A percentile compares a stretch with the other conserved stretches of the same genome.
These are phyloP conservation scores for Ascoidea tarda DNA, from an alignment of 805 yeast species.

Conservation along the genomic window DNA sequence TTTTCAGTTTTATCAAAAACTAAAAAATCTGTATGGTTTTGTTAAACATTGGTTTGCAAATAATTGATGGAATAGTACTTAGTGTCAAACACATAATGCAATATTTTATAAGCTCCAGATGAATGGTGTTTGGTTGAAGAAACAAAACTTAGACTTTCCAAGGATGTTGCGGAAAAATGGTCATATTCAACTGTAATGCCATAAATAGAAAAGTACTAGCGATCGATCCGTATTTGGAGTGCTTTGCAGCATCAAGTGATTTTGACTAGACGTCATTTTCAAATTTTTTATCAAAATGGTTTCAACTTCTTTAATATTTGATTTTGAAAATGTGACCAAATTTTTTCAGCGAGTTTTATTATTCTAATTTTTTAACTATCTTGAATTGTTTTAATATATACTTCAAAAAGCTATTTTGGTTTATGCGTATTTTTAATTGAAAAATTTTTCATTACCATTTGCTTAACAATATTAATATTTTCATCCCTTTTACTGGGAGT, in stretches of 20 bases:
- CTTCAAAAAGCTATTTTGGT: background rate
- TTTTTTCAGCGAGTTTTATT: too few relatives aligned
- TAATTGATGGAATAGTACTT: background rate
- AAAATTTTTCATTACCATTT: background rate
- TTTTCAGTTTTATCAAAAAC: background rate
- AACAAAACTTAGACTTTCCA: background rate
- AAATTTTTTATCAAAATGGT: background rate
- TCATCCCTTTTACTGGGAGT: background rate
- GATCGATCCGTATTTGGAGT: constrained; percentile 1
- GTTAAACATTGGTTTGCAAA: too few relatives aligned
- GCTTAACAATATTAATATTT: background rate
- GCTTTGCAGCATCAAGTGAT: background rate
- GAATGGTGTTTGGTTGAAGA: background rate
- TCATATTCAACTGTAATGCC: constrained; percentile 6
- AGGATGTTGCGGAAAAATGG: background rate
- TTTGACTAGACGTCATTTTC: background rate
- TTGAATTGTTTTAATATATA: too few relatives aligned
- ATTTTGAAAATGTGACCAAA: too few relatives aligned
- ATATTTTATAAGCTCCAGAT: background rate
- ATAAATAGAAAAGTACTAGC: constrained; percentile 3
- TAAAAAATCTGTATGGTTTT: background rate
- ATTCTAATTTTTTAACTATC: too few relatives aligned
- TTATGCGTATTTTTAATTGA: background rate
- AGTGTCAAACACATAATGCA: background rate
- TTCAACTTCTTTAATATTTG: too few relatives aligned